phyloP scores from a whole-genome alignment of 139 green algal genomes.

The Asterochloris erici region DNA sequence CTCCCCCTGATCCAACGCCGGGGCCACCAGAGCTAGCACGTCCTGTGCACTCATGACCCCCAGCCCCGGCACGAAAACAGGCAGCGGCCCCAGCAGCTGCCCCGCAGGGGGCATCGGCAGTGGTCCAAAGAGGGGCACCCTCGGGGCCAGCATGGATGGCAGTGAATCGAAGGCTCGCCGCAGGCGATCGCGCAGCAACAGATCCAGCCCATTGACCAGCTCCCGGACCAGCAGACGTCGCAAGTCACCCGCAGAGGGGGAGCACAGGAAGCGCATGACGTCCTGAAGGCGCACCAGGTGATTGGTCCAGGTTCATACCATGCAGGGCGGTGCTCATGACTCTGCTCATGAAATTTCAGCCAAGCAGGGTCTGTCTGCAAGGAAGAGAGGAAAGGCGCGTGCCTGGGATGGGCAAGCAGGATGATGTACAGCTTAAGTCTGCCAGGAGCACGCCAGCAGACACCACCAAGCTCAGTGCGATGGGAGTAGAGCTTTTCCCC shows the following conservation, averaged over 20 bases:
- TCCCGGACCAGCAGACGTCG: slow-evolving; percentile 60
- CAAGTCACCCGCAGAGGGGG: slow-evolving; percentile 58
- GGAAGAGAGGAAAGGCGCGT: no score
- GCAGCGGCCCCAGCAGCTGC: slow-evolving; percentile 34
- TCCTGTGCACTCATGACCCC: slow-evolving; percentile 37
- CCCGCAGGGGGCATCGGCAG: slow-evolving; percentile 24
- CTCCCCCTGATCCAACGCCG: slow-evolving; percentile 49
- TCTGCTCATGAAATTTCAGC: no score
- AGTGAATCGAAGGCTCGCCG: slow-evolving; percentile 30
- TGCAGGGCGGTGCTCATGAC: neutral
- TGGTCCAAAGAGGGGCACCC: slow-evolving; percentile 51
- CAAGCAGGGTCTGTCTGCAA: no score
- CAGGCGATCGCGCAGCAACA: slow-evolving; percentile 56
- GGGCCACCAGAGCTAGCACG: slow-evolving; percentile 52
- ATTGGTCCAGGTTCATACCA: neutral
- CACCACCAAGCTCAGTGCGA: no score
- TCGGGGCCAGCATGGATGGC: slow-evolving; percentile 35
- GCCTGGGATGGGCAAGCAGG: no score
- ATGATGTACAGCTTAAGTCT: no score
- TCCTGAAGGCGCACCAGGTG: slow-evolving; percentile 32
- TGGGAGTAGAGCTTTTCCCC: no score
- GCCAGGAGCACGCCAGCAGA: no score
- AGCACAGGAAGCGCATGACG: slow-evolving; percentile 66
- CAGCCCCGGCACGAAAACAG: slow-evolving; percentile 56
- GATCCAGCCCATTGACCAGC: slow-evolving; percentile 50